Evolutionary conservation across 805 yeast genomes (phyloP).

Genomic region (Lachancea quebecensis): DNA sequence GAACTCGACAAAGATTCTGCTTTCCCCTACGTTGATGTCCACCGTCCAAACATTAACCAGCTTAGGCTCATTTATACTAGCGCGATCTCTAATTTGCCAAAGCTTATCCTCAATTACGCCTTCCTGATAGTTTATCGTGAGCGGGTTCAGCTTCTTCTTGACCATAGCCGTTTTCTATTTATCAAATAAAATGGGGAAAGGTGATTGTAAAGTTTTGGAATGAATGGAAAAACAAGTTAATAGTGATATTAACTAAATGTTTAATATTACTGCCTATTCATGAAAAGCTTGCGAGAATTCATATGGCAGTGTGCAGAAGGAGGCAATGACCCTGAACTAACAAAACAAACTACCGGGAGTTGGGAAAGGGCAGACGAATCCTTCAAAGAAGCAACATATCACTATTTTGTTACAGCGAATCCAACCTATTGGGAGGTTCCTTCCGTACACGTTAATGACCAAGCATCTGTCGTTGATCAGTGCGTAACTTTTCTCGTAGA

Average conservation of each 20-base stretch:
- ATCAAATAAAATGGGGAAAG: neutral
- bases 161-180: conserved; percentile 26
- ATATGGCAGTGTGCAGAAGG: too few relatives aligned
- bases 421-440: conserved; percentile 7
- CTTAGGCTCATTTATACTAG: conserved; percentile 17
- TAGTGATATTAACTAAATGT: neutral
- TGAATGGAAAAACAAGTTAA: neutral
- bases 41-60: conserved; percentile 42
- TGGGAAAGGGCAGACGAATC: too few relatives aligned
- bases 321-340: too few relatives aligned
- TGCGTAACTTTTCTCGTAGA: conserved; percentile 32
- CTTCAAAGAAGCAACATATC: neutral
- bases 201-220: neutral
- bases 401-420: conserved; percentile 9
- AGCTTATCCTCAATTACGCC: conserved; percentile 41
- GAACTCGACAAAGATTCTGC: conserved; percentile 23
- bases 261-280: too few relatives aligned
- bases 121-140: conserved; percentile 39
- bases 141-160: conserved; percentile 30
- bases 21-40: conserved; percentile 35
- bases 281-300: too few relatives aligned
- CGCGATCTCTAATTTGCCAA: conserved; percentile 37
- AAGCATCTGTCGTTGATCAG: conserved; percentile 36
- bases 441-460: conserved; percentile 9
- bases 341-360: too few relatives aligned